Base-by-base conservation (phyloP, 2,329 filamentous ascomycete genomes). In the Penicillium frequentans region DNA sequence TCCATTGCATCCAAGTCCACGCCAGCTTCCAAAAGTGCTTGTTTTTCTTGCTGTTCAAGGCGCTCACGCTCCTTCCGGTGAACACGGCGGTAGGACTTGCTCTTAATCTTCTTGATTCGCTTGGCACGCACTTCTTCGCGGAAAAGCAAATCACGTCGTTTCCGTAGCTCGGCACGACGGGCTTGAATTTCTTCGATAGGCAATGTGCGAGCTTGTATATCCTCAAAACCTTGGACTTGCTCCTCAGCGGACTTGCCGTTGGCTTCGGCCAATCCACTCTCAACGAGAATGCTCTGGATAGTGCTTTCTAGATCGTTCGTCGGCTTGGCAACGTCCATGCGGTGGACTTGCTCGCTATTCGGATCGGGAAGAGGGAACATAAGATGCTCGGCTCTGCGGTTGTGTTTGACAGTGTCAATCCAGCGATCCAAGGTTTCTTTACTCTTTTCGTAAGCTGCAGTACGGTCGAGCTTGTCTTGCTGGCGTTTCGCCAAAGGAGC, bases 81-180 rank as follows among this genome's bases (percentile, higher is more conserved):
- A 14, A 98, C 89, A 45, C 93, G 88, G 54, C 93, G 90, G 72
- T 96, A 99, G 0, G 92, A 86, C 75, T 97, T 99, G 72, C 90
- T 96, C 82, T 99, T 99, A 79, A 99, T 99, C 81, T 98, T 98
- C 79, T 97, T 96, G 77, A 99, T 91, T 24, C 95, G 88, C 77
- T 93, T 96, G 8, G 92, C 86, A 55, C 92, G 89, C 44, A 92
- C 88, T 69, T 96, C 89, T 75, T 98, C 93, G 11, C 93, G 85
- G 67, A 96, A 96, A 63, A 93, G 83, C 8, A 96, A 78, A 68
- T 98, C 93, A 64, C 95, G 84, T 61, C 90, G 87, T 72, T 87
- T 87, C 13, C 95, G 87, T 55, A 93, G 83, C 69, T 93, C 86
- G 48, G 88, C 86, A 55, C 88, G 83, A 24, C 90, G 82, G 48